phyloP scores from a whole-genome alignment of 805 yeast genomes.

The Candida fluviatilis region DNA sequence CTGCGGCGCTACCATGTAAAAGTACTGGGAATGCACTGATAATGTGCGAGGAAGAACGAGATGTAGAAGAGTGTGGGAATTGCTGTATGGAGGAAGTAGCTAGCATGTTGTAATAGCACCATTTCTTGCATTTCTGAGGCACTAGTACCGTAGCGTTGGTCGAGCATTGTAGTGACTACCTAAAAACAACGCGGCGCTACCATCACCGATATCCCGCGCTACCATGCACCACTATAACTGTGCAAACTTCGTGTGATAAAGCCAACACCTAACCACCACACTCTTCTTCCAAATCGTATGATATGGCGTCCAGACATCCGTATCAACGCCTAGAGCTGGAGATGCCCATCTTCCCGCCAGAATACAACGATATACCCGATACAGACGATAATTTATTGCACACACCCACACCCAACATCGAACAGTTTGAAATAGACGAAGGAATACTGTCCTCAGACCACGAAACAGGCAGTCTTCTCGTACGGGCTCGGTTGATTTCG shows the following conservation, averaged over 20 bases:
- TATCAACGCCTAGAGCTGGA: conserved; percentile 1
- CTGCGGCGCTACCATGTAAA: no score
- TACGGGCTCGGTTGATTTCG: conserved; percentile 36
- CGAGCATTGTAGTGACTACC: background rate
- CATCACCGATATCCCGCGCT: background rate
- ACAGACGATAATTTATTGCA: conserved; percentile 1
- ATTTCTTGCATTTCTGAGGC: no score
- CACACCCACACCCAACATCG: conserved; percentile 13
- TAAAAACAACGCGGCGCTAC: background rate
- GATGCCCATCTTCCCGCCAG: conserved; percentile 13
- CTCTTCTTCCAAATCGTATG: no score
- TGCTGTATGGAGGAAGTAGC: no score
- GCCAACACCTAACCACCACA: no score
- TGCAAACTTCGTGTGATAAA: no score
- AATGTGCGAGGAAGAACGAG: no score
- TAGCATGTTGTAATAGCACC: no score
- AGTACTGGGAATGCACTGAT: no score
- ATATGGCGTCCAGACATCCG: background rate
- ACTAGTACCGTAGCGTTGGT: no score
- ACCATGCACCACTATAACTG: no score
- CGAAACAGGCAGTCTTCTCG: conserved; percentile 19
- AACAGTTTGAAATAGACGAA: conserved; percentile 38
- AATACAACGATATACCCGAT: conserved; percentile 10
- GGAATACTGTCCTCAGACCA: conserved; percentile 11
- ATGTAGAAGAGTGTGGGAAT: no score